Evolutionary conservation across 352 stramenopile species (phyloP).

Genomic region (Globisporangium nodosum): DNA sequence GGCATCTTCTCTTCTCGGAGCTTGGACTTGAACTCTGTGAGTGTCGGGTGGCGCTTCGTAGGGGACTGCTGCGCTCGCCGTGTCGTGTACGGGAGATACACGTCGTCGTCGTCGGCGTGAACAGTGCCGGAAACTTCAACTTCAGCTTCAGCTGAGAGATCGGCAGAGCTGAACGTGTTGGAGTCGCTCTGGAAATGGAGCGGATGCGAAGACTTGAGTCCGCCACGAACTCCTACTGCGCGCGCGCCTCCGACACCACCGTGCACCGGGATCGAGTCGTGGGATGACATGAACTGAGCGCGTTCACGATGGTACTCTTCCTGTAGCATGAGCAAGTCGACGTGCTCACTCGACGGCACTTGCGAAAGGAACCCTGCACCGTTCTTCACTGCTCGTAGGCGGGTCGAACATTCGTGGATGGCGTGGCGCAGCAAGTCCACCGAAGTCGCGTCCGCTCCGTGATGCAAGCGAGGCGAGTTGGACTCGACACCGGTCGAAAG

Average conservation of each 20-base stretch:
- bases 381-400: conserved; percentile 43
- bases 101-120: neutral
- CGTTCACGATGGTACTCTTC: conserved; percentile 23
- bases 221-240: neutral
- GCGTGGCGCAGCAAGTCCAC: conserved; percentile 42
- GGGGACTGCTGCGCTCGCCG: conserved; percentile 36
- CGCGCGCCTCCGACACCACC: neutral
- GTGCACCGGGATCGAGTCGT: neutral
- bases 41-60: conserved; percentile 33
- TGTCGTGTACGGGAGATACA: conserved; percentile 71
- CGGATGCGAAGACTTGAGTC: neutral
- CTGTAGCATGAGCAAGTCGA: conserved; percentile 30
- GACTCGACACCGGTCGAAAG: conserved; percentile 4
- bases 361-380: conserved; percentile 38
- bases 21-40: conserved; percentile 38
- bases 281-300: neutral
- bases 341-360: conserved; percentile 21
- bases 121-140: neutral
- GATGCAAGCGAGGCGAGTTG: neutral
- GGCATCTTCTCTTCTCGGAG: conserved; percentile 39
- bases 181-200: neutral
- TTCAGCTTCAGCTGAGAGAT: neutral
- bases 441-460: conserved; percentile 34
- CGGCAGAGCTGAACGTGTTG: neutral
- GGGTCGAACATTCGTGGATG: conserved; percentile 41